Evolutionary conservation across 805 yeast species (phyloP).

Genomic region (Groenewaldozyma tartarivorans): DNA sequence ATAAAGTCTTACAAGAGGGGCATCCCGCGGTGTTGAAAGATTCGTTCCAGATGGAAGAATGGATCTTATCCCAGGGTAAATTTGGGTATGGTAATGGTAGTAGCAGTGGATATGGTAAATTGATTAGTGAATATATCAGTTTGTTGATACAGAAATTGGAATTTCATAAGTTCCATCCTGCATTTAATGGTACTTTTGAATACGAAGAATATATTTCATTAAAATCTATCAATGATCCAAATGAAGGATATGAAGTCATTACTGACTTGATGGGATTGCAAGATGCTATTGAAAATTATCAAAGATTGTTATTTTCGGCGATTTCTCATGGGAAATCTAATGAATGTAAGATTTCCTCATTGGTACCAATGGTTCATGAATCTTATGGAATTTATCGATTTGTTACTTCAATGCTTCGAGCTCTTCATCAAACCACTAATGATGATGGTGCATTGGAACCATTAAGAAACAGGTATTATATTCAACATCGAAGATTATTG

Average conservation of each 20-base stretch:
- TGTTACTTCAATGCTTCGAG: constrained; percentile 81
- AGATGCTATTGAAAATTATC: constrained; percentile 72
- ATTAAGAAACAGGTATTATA: constrained; percentile 56
- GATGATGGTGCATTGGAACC: constrained; percentile 71
- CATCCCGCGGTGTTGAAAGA: constrained; percentile 76
- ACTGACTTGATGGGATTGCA: constrained; percentile 78
- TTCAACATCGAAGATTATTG: constrained; percentile 60
- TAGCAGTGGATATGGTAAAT: constrained; percentile 51
- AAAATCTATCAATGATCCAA: constrained; percentile 82
- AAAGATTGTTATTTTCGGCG: constrained; percentile 64
- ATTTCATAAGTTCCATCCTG: constrained; percentile 77
- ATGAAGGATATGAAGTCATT: constrained; percentile 88
- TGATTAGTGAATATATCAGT: constrained; percentile 68
- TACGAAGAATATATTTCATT: constrained; percentile 90
- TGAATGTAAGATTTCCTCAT: constrained; percentile 75
- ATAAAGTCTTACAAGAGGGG: constrained; percentile 96
- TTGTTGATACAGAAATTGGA: constrained; percentile 63
- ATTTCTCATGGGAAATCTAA: constrained; percentile 46
- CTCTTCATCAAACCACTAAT: constrained; percentile 64
- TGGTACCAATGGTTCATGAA: constrained; percentile 86
- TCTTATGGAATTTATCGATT: constrained; percentile 89
- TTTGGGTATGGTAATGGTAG: constrained; percentile 31
- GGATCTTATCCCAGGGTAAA: constrained; percentile 66
- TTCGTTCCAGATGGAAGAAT: constrained; percentile 67
- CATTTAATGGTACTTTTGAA: constrained; percentile 91